Base-by-base conservation (phyloP, 768 basidiomycete genomes). In the Rhodocollybia butyracea region DNA sequence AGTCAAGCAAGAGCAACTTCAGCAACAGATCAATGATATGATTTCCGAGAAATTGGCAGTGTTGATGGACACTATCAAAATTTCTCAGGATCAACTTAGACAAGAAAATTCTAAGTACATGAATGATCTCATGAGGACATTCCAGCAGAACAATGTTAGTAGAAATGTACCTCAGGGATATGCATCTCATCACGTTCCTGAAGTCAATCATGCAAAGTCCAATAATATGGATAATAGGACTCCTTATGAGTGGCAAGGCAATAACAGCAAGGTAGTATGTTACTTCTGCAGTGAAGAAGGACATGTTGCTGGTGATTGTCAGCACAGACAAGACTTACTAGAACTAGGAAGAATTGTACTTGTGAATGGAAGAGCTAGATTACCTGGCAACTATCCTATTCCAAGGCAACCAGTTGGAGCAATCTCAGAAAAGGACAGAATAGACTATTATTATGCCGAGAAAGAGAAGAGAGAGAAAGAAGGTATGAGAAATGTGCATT, bases 371-470 rank as follows among this genome's bases (percentile, higher is more conserved):
- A 34, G 48, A 36, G 36, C 48, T 24, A 36, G 31, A 51, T 39
- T 51, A 30, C 31, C 31, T 36, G 48, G 36, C 22, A 39, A 39
- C 19, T 21, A 13, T 19, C 48, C 48, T 8, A 51, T 51, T 4
- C 48, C 48, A 30, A 51, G 48, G n/a, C 36, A 36, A 34, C 48
- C 48, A 51, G 48, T 51, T 51, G 48, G 36, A 51, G 45, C 45
- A 24, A 27, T 30, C 12, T 46, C 26, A 12, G 45, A 46, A 46
- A 46, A 46, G 13, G 41, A 42, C 19, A 42, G 41, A 42, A 22
- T 42, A 21, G 41, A 42, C 13, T 42, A 21, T 13, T 42, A 21
- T 22, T 42, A 42, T 42, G 17, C 19, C 5, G 41, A 42, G 13
- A 42, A 42, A 13, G 41, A 42, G 41, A 42, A 13, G 13, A 42